phyloP scores from a whole-genome alignment of 2,329 filamentous ascomycete species.

The Fusarium pininemorale region DNA sequence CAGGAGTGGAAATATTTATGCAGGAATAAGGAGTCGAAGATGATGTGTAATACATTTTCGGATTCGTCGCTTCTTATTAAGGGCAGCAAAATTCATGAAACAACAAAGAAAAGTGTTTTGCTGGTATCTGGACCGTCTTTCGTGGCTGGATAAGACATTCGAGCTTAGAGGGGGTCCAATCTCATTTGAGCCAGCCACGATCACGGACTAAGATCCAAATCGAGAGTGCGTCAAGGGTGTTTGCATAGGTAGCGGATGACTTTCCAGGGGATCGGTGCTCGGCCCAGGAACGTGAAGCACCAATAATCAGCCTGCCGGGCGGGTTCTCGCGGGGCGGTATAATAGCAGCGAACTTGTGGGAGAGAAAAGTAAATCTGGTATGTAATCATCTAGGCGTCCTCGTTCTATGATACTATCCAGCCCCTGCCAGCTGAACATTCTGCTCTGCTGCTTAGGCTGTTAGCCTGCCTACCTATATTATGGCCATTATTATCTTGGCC shows the following conservation, averaged over 20 bases:
- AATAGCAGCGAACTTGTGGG: neutral
- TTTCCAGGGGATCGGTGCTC: conserved; percentile 23
- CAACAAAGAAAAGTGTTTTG: conserved; percentile 15
- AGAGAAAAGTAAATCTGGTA: neutral
- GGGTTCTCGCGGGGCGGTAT: conserved; percentile 7
- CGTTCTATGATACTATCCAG: neutral
- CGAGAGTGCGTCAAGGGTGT: conserved; percentile 35
- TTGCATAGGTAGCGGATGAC: conserved; percentile 22
- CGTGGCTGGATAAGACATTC: conserved; percentile 18
- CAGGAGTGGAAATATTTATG: neutral
- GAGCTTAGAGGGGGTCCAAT: conserved; percentile 30
- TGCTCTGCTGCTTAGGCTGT: neutral
- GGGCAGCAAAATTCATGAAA: conserved; percentile 8
- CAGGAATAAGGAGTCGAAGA: conserved; percentile 29
- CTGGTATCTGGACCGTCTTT: conserved; percentile 11
- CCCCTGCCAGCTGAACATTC: neutral
- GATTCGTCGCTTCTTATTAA: neutral
- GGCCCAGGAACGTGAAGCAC: conserved; percentile 3
- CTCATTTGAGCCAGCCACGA: conserved; percentile 42
- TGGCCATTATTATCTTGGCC: neutral
- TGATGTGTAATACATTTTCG: neutral
- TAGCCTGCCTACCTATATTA: neutral
- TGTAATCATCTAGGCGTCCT: neutral
- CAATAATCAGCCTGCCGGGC: neutral
- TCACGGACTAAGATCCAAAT: conserved; percentile 37